Conservation (phyloP, 805 yeast species). For the Saccharomycopsis oosterbeekiorum region DNA sequence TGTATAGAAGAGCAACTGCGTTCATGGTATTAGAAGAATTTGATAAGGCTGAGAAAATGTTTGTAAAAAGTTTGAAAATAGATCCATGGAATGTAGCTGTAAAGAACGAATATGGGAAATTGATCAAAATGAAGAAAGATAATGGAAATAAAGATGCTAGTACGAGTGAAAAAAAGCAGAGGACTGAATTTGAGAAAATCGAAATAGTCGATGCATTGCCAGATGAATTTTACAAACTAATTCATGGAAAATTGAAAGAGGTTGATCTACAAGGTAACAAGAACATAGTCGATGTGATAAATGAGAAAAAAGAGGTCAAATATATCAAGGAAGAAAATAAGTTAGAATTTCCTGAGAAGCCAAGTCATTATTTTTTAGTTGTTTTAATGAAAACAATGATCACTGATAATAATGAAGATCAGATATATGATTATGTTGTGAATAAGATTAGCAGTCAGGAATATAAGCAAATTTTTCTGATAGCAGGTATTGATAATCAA, state of each 20-base stretch:
- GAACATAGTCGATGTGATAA: background rate
- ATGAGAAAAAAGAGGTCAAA: background rate
- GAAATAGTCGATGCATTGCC: slow-evolving; percentile 37
- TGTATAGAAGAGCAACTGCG: slow-evolving; percentile 42
- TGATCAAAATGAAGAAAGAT: slow-evolving; percentile 14
- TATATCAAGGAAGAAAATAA: background rate
- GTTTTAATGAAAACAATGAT: background rate
- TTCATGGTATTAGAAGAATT: slow-evolving; percentile 22
- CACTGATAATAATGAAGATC: slow-evolving; percentile 19
- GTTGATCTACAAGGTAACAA: background rate
- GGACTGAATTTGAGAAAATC: background rate
- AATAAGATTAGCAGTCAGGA: slow-evolving; percentile 7
- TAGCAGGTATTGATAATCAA: slow-evolving; percentile 40
- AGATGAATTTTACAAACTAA: slow-evolving; percentile 22
- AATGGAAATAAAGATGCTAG: background rate
- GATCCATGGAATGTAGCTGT: slow-evolving; percentile 36
- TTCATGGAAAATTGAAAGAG: background rate
- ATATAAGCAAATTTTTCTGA: slow-evolving; percentile 27
- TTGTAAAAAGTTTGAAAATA: slow-evolving; percentile 27
- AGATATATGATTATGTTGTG: slow-evolving; percentile 32
- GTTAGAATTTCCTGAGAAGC: background rate
- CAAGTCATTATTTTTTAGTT: background rate
- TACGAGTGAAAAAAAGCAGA: background rate
- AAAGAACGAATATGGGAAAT: slow-evolving; percentile 26
- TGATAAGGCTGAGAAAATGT: slow-evolving; percentile 15